Evolutionary conservation across 2,329 filamentous ascomycete species (phyloP), one percentile per base, ranked within the genome.

Genomic region (Epichloe gansuensis): DNA sequence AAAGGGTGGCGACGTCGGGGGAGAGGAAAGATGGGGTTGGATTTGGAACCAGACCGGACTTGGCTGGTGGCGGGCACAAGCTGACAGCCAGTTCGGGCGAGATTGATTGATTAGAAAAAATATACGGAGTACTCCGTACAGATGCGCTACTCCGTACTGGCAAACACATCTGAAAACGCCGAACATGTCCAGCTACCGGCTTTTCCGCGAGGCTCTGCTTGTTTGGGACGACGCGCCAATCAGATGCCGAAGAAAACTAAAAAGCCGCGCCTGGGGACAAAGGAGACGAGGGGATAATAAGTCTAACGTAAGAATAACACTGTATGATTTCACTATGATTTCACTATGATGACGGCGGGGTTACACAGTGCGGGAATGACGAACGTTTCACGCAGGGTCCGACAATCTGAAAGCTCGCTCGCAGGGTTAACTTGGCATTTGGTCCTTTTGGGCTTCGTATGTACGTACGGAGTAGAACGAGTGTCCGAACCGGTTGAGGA

Each of bases 1-100:
- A 38, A 27, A 46, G 25, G 51, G 51, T 53, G 51, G 51, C 51
- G 48, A 53, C 43, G 17, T 27, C 39, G 42, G 47, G 44, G 36
- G 4, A 21, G 31, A 36, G 36, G 17, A 39, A 50, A 44, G 41
- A 44, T 43, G 48, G 48, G 39, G 48, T 9, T 35, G 35, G 2
- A 27, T 17, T 40, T 27, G 47, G 47, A 49, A 5, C 36, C 9
- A 31, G 8, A 31, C 9, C 31, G 45, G 25, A 42, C 3, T 34
- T 50, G 13, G 23, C 15, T 23, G 27, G 25, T 43, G 23, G 38
- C 39, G 23, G 9, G 13, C 17, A 44, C 15, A 25, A 50, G 48
- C 40, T n/a, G 13, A 39, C n/a, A 11, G 12, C 5, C 42, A 12
- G 23, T 15, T 31, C n/a, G 17, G n/a, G 23, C 46, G 23, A 52